Percentiles rank a stretch among this genome's conserved stretches.
These are phyloP conservation scores for Noccaea bulbosa DNA, from an alignment of 345 rosid species.

Conservation along the genomic window DNA sequence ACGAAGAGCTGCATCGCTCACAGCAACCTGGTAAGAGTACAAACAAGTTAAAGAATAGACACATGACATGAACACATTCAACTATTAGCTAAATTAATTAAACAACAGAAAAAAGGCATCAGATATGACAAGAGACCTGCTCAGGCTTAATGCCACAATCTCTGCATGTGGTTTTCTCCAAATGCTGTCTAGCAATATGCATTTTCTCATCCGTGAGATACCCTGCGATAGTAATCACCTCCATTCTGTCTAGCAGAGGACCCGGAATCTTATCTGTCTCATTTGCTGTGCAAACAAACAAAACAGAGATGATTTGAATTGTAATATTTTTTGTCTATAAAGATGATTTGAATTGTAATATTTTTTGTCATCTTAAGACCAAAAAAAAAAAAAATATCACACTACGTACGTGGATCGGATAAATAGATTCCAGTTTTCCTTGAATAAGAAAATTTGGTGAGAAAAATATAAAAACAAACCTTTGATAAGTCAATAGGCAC, in stretches of 20 bases:
- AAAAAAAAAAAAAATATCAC: too few species aligned
- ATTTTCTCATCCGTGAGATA: constrained; percentile 93
- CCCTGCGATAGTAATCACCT: constrained; percentile 87
- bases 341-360: too few species aligned
- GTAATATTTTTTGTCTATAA: too few species aligned
- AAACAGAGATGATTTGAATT: too few species aligned
- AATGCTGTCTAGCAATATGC: constrained; percentile 90
- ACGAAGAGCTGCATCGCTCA: constrained; percentile 80
- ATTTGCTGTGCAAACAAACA: constrained; percentile 98
- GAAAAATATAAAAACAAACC: too few species aligned
- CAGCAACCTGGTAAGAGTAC: constrained; percentile 62
- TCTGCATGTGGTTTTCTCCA: constrained; percentile 72
- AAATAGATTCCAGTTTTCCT: too few species aligned
- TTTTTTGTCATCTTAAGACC: too few species aligned
- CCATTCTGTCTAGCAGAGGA: constrained; percentile 97
- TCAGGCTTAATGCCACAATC: constrained; percentile 85
- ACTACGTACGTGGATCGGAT: too few species aligned
- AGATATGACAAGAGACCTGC: constrained; percentile 51
- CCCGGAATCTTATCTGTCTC: constrained; percentile 76
- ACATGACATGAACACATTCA: too few species aligned
- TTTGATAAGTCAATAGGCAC: constrained; percentile 14
- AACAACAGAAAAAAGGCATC: too few species aligned
- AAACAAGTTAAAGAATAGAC: not conserved
- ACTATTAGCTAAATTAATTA: too few species aligned
- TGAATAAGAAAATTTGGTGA: too few species aligned